Base-by-base conservation (phyloP, 1,284 basidiomycete species). In the Phenoliferia sp. region DNA sequence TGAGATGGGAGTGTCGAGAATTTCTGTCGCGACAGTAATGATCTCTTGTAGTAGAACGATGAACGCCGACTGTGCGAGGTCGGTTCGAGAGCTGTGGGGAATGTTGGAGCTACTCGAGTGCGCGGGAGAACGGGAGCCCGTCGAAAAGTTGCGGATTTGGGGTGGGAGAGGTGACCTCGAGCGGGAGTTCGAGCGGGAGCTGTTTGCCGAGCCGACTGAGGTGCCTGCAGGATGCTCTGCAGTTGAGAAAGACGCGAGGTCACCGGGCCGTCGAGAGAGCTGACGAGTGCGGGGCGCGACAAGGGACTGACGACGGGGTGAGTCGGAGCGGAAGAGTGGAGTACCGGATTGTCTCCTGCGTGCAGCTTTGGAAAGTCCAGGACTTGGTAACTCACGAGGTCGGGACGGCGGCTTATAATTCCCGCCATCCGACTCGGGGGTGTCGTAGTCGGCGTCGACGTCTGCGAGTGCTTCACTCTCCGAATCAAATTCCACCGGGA, bases 121-220 rank as follows among this genome's bases (percentile, higher is more conserved):
- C 73, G 97, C 84, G 0, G 95, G 95, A 1, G 95, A 98, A 55
- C 92, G 87, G 3, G 95, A 59, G 34, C 56, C 57, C 28, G 29
- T 12, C 17, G 48, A 35, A 15, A 63, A 52, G 48, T 65, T 67
- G 52, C 87, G 86, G 65, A 89, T 85, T 35, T 87, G 77, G 84
- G 72, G 83, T 10, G 93, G 94, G 74, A 98, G 84, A 0, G 95
- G 95, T 0, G 95, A 98, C 56, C 92, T 87, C 3, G 95, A 98
- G 44, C 95, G 89, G 60, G 94, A 98, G 1, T 91, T 94, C 2
- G 93, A 95, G 33, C 95, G 88, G n/a, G 95, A 98, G 76, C 88
- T 94, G 67, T 89, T 87, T 34, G 68, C 73, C 4, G 78, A 78
- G 3, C 71, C 65, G 4, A 52, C 48, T 26, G 70, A 73, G n/a